Base-by-base conservation (phyloP, 176 grass and related monocot genomes). In the Oryza meridionalis region DNA sequence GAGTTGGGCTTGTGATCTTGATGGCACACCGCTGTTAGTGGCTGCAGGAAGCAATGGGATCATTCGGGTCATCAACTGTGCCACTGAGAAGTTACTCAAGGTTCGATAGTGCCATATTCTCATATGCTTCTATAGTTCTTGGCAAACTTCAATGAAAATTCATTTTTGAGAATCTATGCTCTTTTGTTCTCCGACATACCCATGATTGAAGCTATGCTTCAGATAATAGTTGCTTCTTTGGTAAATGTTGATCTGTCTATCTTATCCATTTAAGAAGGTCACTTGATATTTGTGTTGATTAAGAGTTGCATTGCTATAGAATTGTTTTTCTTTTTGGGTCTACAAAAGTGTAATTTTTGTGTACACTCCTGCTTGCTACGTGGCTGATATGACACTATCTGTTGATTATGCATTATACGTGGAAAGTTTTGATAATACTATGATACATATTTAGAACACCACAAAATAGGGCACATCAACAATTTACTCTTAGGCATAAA, bases 11-110 rank as follows among this genome's bases (percentile, higher is more conserved):
- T 88, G 91, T 14, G 88, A 98, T 51, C 63, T 91, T 78, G 87
- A 90, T 81, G 73, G 84, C 4, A 80, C 92, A 45, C 92, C 95
- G 15, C 75, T 95, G 50, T 88, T 98, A 84, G 92, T 98, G 35
- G 95, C 91, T 45, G 95, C 87, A 51, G 95, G 95, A 91, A 90
- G 69, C 68, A 95, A 81, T 70, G 85, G 83, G 35, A 84, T 92
- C 73, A 98, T 98, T 66, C 91, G 92, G 12, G 77, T 98, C 84
- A 98, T 98, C 76, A 93, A 93, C 73, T 88, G 86, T 80, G 92
- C 80, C 43, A 93, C 89, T 2, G 77, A 98, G 82, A 95, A 93
- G 82, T 90, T 95, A 82, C 83, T 88, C 65, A 95, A 98, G 92
- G 95, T 98, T 15, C 37, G 58, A 33, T 46, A 63, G 11, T 63